Evolutionary conservation across 1,139 yeast species (phyloP), one percentile per base, ranked within the genome.

Genomic region (Magnusiomyces paraingens): DNA sequence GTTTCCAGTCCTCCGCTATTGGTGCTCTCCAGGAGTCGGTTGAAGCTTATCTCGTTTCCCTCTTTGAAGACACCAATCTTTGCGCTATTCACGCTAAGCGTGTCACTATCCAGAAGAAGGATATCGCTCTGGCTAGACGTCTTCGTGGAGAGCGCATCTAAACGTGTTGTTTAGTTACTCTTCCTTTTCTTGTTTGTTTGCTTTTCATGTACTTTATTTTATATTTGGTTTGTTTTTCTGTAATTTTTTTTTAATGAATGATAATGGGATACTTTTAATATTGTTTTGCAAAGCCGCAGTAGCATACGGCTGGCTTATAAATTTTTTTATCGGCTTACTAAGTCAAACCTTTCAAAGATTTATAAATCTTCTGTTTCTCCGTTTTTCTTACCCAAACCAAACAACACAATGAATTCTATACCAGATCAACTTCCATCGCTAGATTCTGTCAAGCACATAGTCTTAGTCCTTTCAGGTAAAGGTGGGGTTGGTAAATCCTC

Each of bases 31-130:
- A 91, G 80, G 98, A 91, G 82, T 90, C 98, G 67, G 97, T 90
- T 67, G 97, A 91, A 82, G 97, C 97, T 66, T 91, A 91, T 84
- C 83, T 91, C 70, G 84, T 81, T 61, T 86, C 95, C 59, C 78
- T 87, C 69, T 87, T 87, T 66, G 96, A 91, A 81, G 98, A 90
- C 80, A 91, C 97, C 67, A 91, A 91, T 84, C 83, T 91, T 80
- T 93, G 97, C 79, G 97, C 98, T 68, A 89, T 93, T 70, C 98
- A 91, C 81, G 98, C 98, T 72, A 91, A 91, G 91, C 88, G 98
- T 83, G 97, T 91, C 71, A 91, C 98, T 65, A 91, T 91, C 77
- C 97, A 91, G 81, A 93, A 91, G 95, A 91, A 91, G 85, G 98
- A 91, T 76, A 90, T 91, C 76, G 96, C 90, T 78, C 86, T 91